phyloP scores from a whole-genome alignment of 1,139 yeast species.

The Geotrichum reessii region DNA sequence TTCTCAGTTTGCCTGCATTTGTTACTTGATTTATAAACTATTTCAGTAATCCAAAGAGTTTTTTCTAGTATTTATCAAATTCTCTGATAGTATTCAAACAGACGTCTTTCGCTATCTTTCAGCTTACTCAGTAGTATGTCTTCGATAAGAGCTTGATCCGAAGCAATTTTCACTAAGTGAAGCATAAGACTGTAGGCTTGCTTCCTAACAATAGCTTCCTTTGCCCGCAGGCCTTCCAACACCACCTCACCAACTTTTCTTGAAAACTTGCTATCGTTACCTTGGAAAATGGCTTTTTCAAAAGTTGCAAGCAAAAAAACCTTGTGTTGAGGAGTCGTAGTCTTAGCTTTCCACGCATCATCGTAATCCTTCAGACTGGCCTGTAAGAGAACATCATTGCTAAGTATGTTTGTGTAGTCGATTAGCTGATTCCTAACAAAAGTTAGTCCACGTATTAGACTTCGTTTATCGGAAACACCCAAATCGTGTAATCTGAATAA shows the following conservation, averaged over 20 bases:
- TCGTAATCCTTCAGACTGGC: conserved; percentile 1
- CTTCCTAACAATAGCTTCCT: conserved; percentile 11
- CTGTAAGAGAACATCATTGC: background rate
- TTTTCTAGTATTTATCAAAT: background rate
- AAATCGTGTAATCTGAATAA: conserved; percentile 8
- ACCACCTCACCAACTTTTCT: background rate
- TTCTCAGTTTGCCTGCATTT: background rate
- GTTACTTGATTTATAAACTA: background rate
- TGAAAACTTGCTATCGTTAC: background rate
- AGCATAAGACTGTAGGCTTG: conserved; percentile 8
- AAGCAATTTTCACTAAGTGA: background rate
- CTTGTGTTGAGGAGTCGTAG: conserved; percentile 8
- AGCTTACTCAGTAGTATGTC: conserved; percentile 1
- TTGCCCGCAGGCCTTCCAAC: background rate
- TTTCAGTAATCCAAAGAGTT: background rate
- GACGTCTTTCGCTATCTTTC: conserved; percentile 11
- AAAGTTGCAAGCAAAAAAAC: conserved; percentile 10
- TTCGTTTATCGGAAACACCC: conserved; percentile 9
- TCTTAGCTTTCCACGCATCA: conserved; percentile 1
- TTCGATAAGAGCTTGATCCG: background rate
- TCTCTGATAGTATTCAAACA: conserved; percentile 10
- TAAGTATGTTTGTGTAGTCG: background rate
- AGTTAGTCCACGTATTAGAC: conserved; percentile 4
- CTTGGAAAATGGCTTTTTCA: background rate
- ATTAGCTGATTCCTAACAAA: conserved; percentile 8